Conservation (phyloP, 768 basidiomycete genomes). For the Leccinum boreale region DNA sequence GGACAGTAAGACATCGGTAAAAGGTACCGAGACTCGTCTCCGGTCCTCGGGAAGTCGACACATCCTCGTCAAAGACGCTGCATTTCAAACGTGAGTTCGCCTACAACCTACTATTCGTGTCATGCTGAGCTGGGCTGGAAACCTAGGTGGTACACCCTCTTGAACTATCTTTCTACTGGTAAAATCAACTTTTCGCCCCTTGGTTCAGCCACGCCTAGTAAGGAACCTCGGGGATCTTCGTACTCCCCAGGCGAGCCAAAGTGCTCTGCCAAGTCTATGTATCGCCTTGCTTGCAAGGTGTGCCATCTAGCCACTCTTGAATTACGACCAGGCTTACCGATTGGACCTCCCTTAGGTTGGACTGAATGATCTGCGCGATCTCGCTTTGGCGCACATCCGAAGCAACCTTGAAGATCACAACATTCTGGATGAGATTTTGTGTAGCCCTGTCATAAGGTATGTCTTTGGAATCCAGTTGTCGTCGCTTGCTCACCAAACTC, state of each 20-base stretch:
- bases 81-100: slow-evolving; percentile 23
- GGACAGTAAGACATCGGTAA: background rate
- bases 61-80: slow-evolving; percentile 23
- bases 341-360: slow-evolving; percentile 14
- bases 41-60: slow-evolving; percentile 10
- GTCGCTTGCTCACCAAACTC: background rate
- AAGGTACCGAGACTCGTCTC: background rate
- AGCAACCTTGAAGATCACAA: slow-evolving; percentile 21
- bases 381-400: slow-evolving; percentile 18
- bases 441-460: slow-evolving; percentile 17
- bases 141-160: slow-evolving; percentile 35
- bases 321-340: background rate
- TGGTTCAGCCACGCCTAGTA: slow-evolving; percentile 13
- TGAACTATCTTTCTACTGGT: slow-evolving; percentile 40
- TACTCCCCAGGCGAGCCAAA: background rate
- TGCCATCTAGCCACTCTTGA: background rate
- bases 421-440: slow-evolving; percentile 22
- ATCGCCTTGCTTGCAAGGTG: slow-evolving; percentile 40
- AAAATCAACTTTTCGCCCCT: slow-evolving; percentile 33
- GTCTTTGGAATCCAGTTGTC: background rate
- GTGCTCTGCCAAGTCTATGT: slow-evolving; percentile 46
- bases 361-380: slow-evolving; percentile 13
- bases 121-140: background rate
- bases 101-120: background rate
- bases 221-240: background rate